Evolutionary conservation across 2,329 filamentous ascomycete species (phyloP), one percentile per base, ranked within the genome.

Genomic region (Teratosphaeria destructans): DNA sequence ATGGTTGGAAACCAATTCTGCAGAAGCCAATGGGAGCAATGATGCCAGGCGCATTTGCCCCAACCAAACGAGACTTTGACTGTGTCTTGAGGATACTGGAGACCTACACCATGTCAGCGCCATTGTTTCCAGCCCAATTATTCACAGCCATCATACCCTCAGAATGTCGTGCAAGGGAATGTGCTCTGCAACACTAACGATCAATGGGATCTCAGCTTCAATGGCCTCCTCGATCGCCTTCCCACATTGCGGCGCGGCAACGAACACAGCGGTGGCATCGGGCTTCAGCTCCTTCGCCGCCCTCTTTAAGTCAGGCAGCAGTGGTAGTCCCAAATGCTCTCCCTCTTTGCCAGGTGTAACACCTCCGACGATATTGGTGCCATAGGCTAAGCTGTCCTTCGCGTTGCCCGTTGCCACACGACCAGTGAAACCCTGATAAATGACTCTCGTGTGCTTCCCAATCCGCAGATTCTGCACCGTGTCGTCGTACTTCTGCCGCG

Each of bases 31-130:
- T 81, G 0, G 88, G 85, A 3, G 87, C 87, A 59, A 92, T 90
- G 62, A 93, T 90, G 0, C 89, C 89, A 0, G 89, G 88, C 23
- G 86, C 88, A 70, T 92, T 93, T n/a, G 89, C 86, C 1, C 89
- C 89, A 0, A 93, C 86, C 0, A 93, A 79, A 6, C 89, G 79
- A 0, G 86, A 88, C 65, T 82, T 86, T 1, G 81, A 85, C 69
- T 92, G 89, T 0, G 86, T 87, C 62, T 83, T 79, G 4, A 92
- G 79, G 55, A 90, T 85, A 27, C 85, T 85, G 57, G 89, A 85
- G 57, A 88, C 83, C 74, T 49, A 26, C 37, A 34, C 52, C 39
- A n/a, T 16, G 19, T 52, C 7, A 57, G 35, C 10, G 16, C 16
- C 5, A 14, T 14, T 26, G 8, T 16, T 27, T 5, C 32, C 39